A percentile compares a stretch with the other conserved stretches of the same genome.
Conservation (phyloP, 2,329 filamentous ascomycete species). For the Colletotrichum kahawae region DNA sequence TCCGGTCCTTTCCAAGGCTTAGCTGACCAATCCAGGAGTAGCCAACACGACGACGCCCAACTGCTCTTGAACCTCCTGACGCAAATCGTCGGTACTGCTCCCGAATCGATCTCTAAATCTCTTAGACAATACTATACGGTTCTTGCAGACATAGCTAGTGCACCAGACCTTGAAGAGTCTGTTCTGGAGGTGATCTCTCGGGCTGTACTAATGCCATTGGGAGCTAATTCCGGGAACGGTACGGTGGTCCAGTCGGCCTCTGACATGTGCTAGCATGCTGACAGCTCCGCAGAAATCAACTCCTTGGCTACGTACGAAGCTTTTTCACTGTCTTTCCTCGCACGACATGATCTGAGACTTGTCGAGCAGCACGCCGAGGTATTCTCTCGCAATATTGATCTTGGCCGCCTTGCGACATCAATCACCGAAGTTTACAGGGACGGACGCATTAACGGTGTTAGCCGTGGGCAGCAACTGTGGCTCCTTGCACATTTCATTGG, state of each 20-base stretch:
- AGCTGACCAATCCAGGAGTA: conserved; percentile 10
- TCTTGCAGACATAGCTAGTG: conserved; percentile 39
- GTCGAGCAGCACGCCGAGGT: conserved; percentile 44
- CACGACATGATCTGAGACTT: conserved; percentile 37
- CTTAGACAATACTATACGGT: conserved; percentile 44
- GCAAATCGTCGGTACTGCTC: conserved; percentile 32
- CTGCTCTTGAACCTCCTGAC: conserved; percentile 41
- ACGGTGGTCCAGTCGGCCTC: background rate
- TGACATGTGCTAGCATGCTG: background rate
- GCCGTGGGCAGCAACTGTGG: conserved; percentile 59
- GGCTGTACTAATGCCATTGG: conserved; percentile 25
- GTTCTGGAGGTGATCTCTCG: conserved; percentile 22
- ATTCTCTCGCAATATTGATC: conserved; percentile 43
- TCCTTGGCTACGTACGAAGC: conserved; percentile 34
- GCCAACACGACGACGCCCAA: conserved; percentile 26
- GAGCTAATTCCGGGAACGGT: conserved; percentile 13
- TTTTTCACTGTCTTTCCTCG: conserved; percentile 44
- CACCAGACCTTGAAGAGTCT: background rate
- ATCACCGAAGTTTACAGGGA: conserved; percentile 42
- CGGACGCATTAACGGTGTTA: conserved; percentile 25
- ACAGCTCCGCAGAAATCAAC: background rate
- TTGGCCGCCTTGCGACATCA: conserved; percentile 44
- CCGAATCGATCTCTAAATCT: conserved; percentile 30
- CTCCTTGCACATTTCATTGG: conserved; percentile 72
- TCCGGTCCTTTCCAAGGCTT: background rate